Percentiles rank a stretch among this genome's conserved stretches.
Evolutionary conservation across 108 stramenopile genomes (phyloP).

Genomic region (Hondaea fermentalgiana): DNA sequence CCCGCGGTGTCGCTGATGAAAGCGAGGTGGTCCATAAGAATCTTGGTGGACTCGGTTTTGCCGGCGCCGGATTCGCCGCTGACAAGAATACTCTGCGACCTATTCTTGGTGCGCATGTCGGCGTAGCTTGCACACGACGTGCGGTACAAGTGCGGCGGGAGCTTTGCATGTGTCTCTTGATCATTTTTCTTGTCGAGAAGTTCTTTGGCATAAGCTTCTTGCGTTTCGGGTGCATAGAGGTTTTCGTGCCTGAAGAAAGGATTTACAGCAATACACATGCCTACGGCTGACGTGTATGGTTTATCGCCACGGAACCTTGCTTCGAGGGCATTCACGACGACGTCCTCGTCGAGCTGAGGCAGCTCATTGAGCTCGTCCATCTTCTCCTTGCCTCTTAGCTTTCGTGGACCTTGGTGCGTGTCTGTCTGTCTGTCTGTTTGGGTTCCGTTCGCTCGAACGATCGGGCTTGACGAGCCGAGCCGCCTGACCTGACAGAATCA

Average conservation of each 20-base stretch:
- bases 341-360: constrained; percentile 40
- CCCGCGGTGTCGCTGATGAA: neutral
- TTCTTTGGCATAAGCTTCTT: neutral
- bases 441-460: too few relatives aligned
- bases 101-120: constrained; percentile 19
- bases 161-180: neutral
- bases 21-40: neutral
- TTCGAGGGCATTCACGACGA: constrained; percentile 34
- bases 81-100: constrained; percentile 9
- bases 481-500: too few relatives aligned
- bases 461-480: too few relatives aligned
- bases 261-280: constrained; percentile 43
- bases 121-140: constrained; percentile 25
- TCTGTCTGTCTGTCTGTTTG: too few relatives aligned
- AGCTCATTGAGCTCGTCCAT: constrained; percentile 34
- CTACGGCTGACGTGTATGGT: constrained; percentile 45
- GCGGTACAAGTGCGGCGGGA: constrained; percentile 30
- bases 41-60: constrained; percentile 32
- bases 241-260: constrained; percentile 22
- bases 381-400: neutral
- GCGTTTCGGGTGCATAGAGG: neutral
- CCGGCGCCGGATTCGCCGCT: constrained; percentile 30
- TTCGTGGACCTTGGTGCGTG: too few relatives aligned
- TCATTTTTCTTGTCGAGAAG: neutral
- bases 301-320: constrained; percentile 18